Evolutionary conservation across 2,329 filamentous ascomycete genomes (phyloP).

Genomic region (Sporothrix schenckii): DNA sequence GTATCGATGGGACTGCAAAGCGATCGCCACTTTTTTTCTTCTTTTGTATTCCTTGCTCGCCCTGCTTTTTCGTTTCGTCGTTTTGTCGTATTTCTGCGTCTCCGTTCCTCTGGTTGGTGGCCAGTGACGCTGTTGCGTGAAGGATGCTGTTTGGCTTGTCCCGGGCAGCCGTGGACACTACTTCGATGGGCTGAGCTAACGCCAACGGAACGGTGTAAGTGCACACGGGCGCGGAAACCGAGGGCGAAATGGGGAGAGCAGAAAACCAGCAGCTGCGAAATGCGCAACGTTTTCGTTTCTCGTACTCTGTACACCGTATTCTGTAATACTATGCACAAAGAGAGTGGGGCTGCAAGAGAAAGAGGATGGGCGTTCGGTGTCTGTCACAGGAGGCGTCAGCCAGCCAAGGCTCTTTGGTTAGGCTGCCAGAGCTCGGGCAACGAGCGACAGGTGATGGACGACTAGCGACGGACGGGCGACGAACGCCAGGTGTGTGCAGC

Average conservation of each 20-base stretch:
- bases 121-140: constrained; percentile 11
- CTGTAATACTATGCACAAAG: neutral
- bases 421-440: constrained; percentile 12
- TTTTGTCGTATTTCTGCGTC: neutral
- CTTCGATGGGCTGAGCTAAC: neutral
- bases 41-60: constrained; percentile 1
- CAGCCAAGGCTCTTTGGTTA: constrained; percentile 18
- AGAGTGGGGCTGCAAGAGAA: constrained; percentile 16
- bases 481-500: neutral
- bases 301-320: neutral
- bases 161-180: constrained; percentile 6
- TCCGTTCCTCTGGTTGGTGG: neutral
- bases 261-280: neutral
- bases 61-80: neutral
- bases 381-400: constrained; percentile 18
- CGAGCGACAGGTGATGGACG: neutral
- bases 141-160: constrained; percentile 13
- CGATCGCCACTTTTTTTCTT: neutral
- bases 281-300: neutral
- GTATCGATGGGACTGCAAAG: neutral
- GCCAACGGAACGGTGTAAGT: constrained; percentile 18
- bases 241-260: neutral
- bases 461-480: neutral
- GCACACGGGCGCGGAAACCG: neutral
- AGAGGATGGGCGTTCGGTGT: neutral